A percentile compares a stretch with the other conserved stretches of the same genome.
Evolutionary conservation across 2,329 filamentous ascomycete genomes (phyloP).

Genomic region (Sordariomycetes sp.): DNA sequence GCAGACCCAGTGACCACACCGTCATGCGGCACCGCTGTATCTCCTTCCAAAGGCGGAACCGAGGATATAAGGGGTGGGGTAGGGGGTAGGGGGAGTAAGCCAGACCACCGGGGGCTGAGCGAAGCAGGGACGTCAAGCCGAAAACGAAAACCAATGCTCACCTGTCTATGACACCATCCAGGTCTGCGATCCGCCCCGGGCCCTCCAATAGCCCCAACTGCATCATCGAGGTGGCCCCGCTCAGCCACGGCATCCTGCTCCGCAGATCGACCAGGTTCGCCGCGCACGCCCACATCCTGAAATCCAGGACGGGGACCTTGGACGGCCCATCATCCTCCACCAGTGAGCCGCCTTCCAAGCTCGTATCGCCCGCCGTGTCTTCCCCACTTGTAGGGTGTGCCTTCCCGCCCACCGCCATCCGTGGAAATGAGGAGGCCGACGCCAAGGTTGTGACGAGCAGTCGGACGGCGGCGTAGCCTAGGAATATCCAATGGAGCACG

Average conservation of each 20-base stretch:
- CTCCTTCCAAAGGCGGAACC: not conserved
- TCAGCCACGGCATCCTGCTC: slow-evolving; percentile 83
- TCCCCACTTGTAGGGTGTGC: slow-evolving; percentile 4
- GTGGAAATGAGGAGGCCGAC: slow-evolving; percentile 53
- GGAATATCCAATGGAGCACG: slow-evolving; percentile 41
- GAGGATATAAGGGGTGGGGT: slow-evolving; percentile 5
- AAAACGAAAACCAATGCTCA: slow-evolving; percentile 39
- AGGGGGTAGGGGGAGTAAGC: not conserved
- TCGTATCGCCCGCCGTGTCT: slow-evolving; percentile 6
- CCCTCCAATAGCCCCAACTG: slow-evolving; percentile 66
- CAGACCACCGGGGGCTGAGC: not conserved
- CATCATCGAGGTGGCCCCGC: slow-evolving; percentile 61
- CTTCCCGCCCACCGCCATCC: slow-evolving; percentile 27
- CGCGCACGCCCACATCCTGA: slow-evolving; percentile 66
- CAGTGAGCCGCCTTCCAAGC: not conserved
- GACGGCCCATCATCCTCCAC: slow-evolving; percentile 8
- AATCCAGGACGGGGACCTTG: slow-evolving; percentile 61
- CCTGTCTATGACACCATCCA: slow-evolving; percentile 80
- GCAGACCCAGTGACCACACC: slow-evolving; percentile 32
- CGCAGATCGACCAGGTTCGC: slow-evolving; percentile 64
- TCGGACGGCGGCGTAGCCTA: slow-evolving; percentile 52
- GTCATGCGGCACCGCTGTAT: slow-evolving; percentile 25
- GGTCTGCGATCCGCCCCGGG: slow-evolving; percentile 62
- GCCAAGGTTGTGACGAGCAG: slow-evolving; percentile 53
- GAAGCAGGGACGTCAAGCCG: not conserved